A percentile compares a stretch with the other conserved stretches of the same genome.
Conservation (phyloP, 2,329 filamentous ascomycete genomes). For the Penicillium rolfsii region DNA sequence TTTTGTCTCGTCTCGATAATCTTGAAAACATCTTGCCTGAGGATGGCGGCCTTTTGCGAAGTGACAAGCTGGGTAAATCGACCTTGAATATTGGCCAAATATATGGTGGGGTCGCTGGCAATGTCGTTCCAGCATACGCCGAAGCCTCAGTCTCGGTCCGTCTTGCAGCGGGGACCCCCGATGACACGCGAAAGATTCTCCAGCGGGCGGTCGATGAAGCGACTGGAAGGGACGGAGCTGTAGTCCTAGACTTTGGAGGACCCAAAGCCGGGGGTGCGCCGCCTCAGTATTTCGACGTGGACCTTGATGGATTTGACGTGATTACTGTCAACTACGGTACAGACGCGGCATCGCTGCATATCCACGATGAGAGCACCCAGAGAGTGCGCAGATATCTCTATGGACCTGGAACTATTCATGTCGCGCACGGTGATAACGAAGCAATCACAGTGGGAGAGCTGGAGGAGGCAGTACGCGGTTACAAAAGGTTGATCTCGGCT, state of each 20-base stretch:
- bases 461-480: constrained; percentile 76
- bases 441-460: constrained; percentile 74
- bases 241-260: constrained; percentile 50
- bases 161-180: constrained; percentile 72
- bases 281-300: constrained; percentile 74
- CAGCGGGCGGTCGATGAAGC: constrained; percentile 56
- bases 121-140: constrained; percentile 80
- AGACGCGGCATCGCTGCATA: constrained; percentile 64
- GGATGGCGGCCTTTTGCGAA: constrained; percentile 55
- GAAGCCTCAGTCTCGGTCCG: constrained; percentile 69
- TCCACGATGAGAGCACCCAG: neutral
- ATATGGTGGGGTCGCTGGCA: constrained; percentile 77
- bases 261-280: constrained; percentile 61
- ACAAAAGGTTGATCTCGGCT: constrained; percentile 66
- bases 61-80: constrained; percentile 49
- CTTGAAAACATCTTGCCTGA: constrained; percentile 52
- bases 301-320: constrained; percentile 79
- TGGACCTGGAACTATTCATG: constrained; percentile 71
- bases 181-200: constrained; percentile 60
- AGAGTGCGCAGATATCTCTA: constrained; percentile 13
- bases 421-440: constrained; percentile 86
- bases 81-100: constrained; percentile 84
- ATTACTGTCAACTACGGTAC: constrained; percentile 89
- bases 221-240: constrained; percentile 37
- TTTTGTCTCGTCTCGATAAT: constrained; percentile 66